Percentiles rank a stretch among this genome's conserved stretches.
Evolutionary conservation across 176 grass and related monocot species (phyloP).

Genomic region (Cenchrus americanus): DNA sequence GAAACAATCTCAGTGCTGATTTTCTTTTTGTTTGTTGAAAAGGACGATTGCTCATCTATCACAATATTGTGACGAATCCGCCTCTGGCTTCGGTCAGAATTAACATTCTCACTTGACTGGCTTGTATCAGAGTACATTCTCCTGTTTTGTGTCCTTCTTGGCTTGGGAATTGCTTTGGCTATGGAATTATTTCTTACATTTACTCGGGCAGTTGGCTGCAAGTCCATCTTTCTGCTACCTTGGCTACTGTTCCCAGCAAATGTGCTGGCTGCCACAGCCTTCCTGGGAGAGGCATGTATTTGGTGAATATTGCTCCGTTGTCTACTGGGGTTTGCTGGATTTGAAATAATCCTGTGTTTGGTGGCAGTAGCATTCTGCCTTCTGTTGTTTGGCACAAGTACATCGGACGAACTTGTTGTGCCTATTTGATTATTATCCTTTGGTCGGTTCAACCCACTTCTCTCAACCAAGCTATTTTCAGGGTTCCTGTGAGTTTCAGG

Average conservation of each 20-base stretch:
- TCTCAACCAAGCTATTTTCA: conserved; percentile 32
- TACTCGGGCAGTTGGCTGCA: conserved; percentile 17
- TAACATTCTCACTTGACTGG: conserved; percentile 44
- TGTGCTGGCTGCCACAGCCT: conserved; percentile 40
- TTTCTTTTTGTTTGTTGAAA: conserved; percentile 59
- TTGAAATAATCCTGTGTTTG: conserved; percentile 58
- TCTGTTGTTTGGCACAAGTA: conserved; percentile 69
- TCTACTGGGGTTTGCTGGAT: conserved; percentile 49
- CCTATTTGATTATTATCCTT: conserved; percentile 52
- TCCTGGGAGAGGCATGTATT: conserved; percentile 54
- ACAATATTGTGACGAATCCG: conserved; percentile 81
- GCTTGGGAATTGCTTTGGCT: conserved; percentile 51
- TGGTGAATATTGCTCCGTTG: conserved; percentile 41
- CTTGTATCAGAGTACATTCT: conserved; percentile 45
- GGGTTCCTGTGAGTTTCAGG: conserved; percentile 37
- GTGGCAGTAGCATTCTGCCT: conserved; percentile 56
- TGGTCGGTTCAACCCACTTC: conserved; percentile 27
- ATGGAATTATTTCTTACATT: conserved; percentile 49
- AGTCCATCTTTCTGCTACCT: conserved; percentile 50
- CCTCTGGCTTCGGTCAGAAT: conserved; percentile 57
- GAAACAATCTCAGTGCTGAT: conserved; percentile 81
- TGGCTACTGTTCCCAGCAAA: conserved; percentile 37
- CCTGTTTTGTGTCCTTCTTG: conserved; percentile 55
- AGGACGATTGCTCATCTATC: conserved; percentile 66
- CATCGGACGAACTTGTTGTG: conserved; percentile 25